Evolutionary conservation across 768 basidiomycete genomes (phyloP), one percentile per base, ranked within the genome.

Genomic region (Ramaria rubella): DNA sequence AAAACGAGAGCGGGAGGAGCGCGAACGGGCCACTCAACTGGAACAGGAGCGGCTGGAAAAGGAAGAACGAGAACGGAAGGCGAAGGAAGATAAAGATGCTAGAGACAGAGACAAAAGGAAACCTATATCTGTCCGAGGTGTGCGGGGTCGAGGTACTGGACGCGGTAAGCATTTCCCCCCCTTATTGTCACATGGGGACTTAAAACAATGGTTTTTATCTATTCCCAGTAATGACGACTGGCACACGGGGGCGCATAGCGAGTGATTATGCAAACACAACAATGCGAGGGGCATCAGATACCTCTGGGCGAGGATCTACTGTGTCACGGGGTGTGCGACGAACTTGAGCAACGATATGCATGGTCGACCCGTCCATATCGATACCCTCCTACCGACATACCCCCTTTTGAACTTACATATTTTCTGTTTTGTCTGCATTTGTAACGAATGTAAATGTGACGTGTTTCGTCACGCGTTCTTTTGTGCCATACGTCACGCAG

Each of bases 111-210:
- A 59, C 8, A 56, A 60, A 19, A 58, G 65, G 46, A 64, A 64
- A 33, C 34, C 66, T 45, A 73, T 80, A 23, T 85, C 86, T 15
- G 79, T 87, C 2, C 70, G 85, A 63, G 88, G 87, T 7, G 82
- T 87, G 29, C 78, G 86, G 53, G 88, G 86, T 3, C 46, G 46
- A 48, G 44, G 49, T 19, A 14, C 49, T 9, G 49, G 15, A 15
- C 49, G 49, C 24, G 49, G 49, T 51, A 15, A 17, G 49, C 17
- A 27, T 24, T 48, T 48, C 23, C 46, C 12, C 8, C 6, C 8
- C 14, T 33, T n/a, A 51, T 14, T 36, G 8, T 33, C 49, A 5
- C 49, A 33, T 30, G 8, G 7, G n/a, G n/a, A n/a, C n/a, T n/a
- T n/a, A n/a, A n/a, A 30, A 34, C 19, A 34, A 36, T 17, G 12